Evolutionary conservation across 169 alveolate genomes (phyloP), one percentile per base, ranked within the genome.

Genomic region (Theileria equi): DNA sequence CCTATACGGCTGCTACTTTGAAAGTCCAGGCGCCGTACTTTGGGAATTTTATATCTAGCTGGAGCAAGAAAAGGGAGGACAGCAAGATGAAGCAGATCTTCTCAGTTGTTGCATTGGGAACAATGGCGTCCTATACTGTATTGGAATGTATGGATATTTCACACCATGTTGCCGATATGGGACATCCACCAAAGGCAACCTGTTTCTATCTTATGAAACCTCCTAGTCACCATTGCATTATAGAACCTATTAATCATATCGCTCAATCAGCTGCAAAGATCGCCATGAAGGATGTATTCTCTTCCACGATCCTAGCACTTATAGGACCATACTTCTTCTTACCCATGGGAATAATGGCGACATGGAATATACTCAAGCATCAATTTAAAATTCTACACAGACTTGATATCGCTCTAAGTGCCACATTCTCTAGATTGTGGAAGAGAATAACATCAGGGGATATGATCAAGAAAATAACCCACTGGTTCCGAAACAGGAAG

Each of bases 11-110:
- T 23, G 60, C 80, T 23, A 81, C 83, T 83, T 72, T 81, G 43
- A 71, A 78, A 35, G 62, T 79, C 35, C 92, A 86, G 68, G 92
- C 92, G 44, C 92, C 92, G 10, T 86, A 86, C 45, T 81, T 86
- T 66, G 92, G 92, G 0, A 82, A 86, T 44, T 76, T 86, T 57
- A 67, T 81, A 16, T 85, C 84, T 21, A 60, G 80, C 58, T 86
- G 92, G 92, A 81, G 73, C 35, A 74, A 63, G 17, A 81, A 81
- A 54, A 68, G 92, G 44, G 76, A 86, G 53, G 29, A 76, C 45
- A 69, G 85, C 32, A 59, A 77, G 43, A 43, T 62, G 26, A 81
- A 78, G 58, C 86, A 72, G 47, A 63, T 86, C 21, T 72, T 81
- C 35, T 55, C 82, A 5, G 74, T 69, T 60, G 63, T 86, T 54